Conservation (phyloP, 2,329 filamentous ascomycete genomes). For the Cordyceps farinosa region DNA sequence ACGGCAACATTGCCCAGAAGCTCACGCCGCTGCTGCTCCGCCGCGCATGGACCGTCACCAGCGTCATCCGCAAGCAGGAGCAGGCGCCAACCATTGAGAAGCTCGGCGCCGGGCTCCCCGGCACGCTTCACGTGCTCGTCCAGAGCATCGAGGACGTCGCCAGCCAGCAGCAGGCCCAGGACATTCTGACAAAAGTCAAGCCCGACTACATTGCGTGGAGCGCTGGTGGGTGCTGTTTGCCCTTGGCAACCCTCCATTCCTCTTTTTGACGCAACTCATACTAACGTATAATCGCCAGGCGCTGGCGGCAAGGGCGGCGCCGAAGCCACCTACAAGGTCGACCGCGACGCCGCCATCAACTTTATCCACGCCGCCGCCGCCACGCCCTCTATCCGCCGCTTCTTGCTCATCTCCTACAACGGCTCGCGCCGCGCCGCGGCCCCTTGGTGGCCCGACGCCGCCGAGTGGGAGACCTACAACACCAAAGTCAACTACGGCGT, state of each 20-base stretch:
- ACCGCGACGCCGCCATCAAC: slow-evolving; percentile 60
- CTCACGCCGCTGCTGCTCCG: slow-evolving; percentile 74
- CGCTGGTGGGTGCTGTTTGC: slow-evolving; percentile 47
- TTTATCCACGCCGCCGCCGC: slow-evolving; percentile 58
- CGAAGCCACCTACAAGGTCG: slow-evolving; percentile 54
- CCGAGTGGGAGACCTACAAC: slow-evolving; percentile 46
- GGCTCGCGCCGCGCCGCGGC: slow-evolving; percentile 50
- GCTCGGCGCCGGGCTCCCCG: slow-evolving; percentile 55
- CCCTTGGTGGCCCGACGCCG: slow-evolving; percentile 51
- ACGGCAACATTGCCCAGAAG: slow-evolving; percentile 72
- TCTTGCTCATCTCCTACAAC: slow-evolving; percentile 62
- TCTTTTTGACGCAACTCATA: background rate
- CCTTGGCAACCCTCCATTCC: background rate
- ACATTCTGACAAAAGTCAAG: slow-evolving; percentile 57
- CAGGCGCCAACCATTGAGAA: slow-evolving; percentile 63
- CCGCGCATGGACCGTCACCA: slow-evolving; percentile 73
- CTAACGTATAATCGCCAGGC: slow-evolving; percentile 31
- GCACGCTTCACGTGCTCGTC: slow-evolving; percentile 66
- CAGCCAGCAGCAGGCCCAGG: slow-evolving; percentile 57
- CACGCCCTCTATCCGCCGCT: slow-evolving; percentile 53
- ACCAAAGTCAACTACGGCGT: slow-evolving; percentile 35
- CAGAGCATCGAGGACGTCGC: slow-evolving; percentile 69
- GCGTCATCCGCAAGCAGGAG: slow-evolving; percentile 69
- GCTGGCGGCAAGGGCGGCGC: slow-evolving; percentile 58
- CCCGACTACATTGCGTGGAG: slow-evolving; percentile 67